These are phyloP conservation scores for Pisolithus albus DNA, from an alignment of 768 basidiomycete genomes.

Conservation along the genomic window DNA sequence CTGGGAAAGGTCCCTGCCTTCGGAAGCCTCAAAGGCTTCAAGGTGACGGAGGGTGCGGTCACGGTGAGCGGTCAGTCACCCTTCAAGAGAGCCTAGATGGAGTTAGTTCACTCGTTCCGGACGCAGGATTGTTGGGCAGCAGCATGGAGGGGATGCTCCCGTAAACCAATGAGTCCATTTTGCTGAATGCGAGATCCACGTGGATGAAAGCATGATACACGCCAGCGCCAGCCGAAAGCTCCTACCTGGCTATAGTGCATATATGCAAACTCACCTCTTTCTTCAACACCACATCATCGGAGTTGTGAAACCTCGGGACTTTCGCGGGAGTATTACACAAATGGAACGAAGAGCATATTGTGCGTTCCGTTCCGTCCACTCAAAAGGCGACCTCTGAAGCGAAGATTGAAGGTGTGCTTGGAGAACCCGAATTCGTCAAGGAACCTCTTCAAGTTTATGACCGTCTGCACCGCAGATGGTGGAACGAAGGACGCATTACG, in stretches of 20 bases:
- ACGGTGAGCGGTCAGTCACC: not conserved
- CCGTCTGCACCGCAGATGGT: no score
- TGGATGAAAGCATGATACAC: not conserved
- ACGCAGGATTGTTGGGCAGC: constrained; percentile 10
- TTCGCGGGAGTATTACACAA: not conserved
- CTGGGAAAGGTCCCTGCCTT: constrained; percentile 18
- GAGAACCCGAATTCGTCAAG: not conserved
- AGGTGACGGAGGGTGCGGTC: constrained; percentile 7
- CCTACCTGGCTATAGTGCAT: not conserved
- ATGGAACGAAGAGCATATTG: no score
- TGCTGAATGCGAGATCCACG: constrained; percentile 11
- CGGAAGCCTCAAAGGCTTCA: constrained; percentile 12
- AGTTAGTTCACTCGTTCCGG: constrained; percentile 4
- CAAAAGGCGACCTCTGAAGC: no score
- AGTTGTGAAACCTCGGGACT: not conserved
- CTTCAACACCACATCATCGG: no score
- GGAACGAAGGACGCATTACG: no score
- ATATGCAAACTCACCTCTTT: not conserved
- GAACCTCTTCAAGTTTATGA: no score
- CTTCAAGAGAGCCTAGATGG: no score
- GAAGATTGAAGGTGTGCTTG: no score
- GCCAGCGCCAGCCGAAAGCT: not conserved
- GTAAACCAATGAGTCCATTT: constrained; percentile 19
- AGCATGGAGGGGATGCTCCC: constrained; percentile 2
- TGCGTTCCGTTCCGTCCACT: not conserved